A percentile compares a stretch with the other conserved stretches of the same genome.
phyloP scores from a whole-genome alignment of 2,329 filamentous ascomycete genomes.

The Phaeosphaeria sp. region DNA sequence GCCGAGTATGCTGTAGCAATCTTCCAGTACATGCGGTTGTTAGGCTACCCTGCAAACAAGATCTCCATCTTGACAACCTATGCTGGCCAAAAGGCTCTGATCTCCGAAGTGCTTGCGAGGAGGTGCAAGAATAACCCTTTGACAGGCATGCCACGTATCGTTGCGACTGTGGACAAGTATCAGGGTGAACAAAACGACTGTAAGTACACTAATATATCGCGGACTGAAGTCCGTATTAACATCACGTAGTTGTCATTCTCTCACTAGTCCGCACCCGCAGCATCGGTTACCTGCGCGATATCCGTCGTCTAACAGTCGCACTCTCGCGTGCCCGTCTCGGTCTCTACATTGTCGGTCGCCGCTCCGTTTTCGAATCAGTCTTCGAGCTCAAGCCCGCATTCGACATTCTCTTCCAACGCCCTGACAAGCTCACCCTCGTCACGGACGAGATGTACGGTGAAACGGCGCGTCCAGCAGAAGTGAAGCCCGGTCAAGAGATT shows the following conservation, averaged over 20 bases:
- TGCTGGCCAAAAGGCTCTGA: slow-evolving; percentile 86
- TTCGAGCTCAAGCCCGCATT: slow-evolving; percentile 90
- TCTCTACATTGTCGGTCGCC: slow-evolving; percentile 88
- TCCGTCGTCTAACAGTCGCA: slow-evolving; percentile 91
- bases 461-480: slow-evolving; percentile 56
- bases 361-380: slow-evolving; percentile 86
- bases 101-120: slow-evolving; percentile 83
- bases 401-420: slow-evolving; percentile 75
- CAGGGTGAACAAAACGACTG: slow-evolving; percentile 99
- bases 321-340: slow-evolving; percentile 91
- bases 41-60: slow-evolving; percentile 84
- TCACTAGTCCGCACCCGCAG: slow-evolving; percentile 88
- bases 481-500: slow-evolving; percentile 48
- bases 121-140: slow-evolving; percentile 82
- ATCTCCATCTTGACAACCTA: slow-evolving; percentile 95
- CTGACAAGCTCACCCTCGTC: slow-evolving; percentile 80
- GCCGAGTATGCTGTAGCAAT: slow-evolving; percentile 96
- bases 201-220: slow-evolving; percentile 62
- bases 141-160: slow-evolving; percentile 87
- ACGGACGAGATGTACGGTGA: slow-evolving; percentile 84
- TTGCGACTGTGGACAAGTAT: slow-evolving; percentile 97
- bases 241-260: slow-evolving; percentile 78
- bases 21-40: slow-evolving; percentile 95
- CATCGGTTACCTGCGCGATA: slow-evolving; percentile 91
- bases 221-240: slow-evolving; percentile 14